A percentile compares a stretch with the other conserved stretches of the same genome.
These are phyloP conservation scores for Amanita muscaria DNA, from an alignment of 768 basidiomycete genomes.

Conservation along the genomic window DNA sequence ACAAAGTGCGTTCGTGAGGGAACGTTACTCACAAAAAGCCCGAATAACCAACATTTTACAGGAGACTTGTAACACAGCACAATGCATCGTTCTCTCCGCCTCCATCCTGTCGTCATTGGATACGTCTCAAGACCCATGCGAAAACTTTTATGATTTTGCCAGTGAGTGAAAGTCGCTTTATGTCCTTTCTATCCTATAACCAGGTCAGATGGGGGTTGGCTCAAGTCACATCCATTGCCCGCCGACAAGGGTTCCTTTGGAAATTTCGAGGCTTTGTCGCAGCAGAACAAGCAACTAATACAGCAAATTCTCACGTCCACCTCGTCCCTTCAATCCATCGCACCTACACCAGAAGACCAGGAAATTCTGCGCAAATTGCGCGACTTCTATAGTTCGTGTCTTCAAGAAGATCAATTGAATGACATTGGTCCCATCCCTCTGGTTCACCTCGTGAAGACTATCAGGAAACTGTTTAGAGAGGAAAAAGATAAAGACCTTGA, in stretches of 20 bases:
- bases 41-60: slow-evolving; percentile 17
- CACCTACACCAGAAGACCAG: slow-evolving; percentile 39
- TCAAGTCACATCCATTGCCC: slow-evolving; percentile 73
- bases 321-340: slow-evolving; percentile 21
- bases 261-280: slow-evolving; percentile 61
- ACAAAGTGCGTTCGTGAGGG: slow-evolving; percentile 32
- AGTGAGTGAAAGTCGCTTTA: slow-evolving; percentile 45
- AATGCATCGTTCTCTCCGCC: slow-evolving; percentile 79
- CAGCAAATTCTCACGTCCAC: slow-evolving; percentile 57
- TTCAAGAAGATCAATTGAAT: slow-evolving; percentile 72
- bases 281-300: slow-evolving; percentile 73
- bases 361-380: slow-evolving; percentile 57
- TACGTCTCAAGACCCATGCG: slow-evolving; percentile 80
- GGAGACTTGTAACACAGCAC: slow-evolving; percentile 64
- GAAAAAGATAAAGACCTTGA: slow-evolving; percentile 32
- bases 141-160: slow-evolving; percentile 89
- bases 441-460: slow-evolving; percentile 49
- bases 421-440: slow-evolving; percentile 66
- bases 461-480: slow-evolving; percentile 53
- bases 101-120: slow-evolving; percentile 78
- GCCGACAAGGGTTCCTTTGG: slow-evolving; percentile 72
- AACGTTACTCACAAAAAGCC: not conserved
- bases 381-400: slow-evolving; percentile 71
- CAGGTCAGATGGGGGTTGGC: slow-evolving; percentile 77
- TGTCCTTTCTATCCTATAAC: slow-evolving; percentile 2